A percentile compares a stretch with the other conserved stretches of the same genome.
Conservation (phyloP, 2,329 filamentous ascomycete genomes). For the Diplodia corticola region DNA sequence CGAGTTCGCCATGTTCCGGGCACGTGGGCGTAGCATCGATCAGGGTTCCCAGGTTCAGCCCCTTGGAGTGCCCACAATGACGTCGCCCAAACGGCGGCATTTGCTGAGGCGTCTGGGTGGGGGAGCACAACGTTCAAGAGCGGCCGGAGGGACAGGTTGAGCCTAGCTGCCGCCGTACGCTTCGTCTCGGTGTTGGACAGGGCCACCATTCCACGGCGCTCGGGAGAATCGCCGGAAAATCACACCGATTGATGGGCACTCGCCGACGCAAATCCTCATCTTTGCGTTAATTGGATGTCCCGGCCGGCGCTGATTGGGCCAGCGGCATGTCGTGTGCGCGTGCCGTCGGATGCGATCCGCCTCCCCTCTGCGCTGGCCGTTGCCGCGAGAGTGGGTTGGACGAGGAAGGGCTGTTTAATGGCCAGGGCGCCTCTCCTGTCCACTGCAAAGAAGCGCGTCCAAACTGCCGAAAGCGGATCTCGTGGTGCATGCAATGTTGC, state of each 20-base stretch:
- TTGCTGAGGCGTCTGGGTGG: slow-evolving; percentile 1
- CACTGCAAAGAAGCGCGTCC: slow-evolving; percentile 11
- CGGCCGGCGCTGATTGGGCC: slow-evolving; percentile 6
- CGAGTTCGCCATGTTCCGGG: slow-evolving; percentile 22
- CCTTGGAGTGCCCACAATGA: slow-evolving; percentile 21
- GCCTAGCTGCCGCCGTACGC: slow-evolving; percentile 15
- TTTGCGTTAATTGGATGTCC: slow-evolving; percentile 19
- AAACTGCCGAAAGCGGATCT: slow-evolving; percentile 20
- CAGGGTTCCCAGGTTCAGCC: slow-evolving; percentile 18
- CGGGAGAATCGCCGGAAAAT: slow-evolving; percentile 24
- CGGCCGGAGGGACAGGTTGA: slow-evolving; percentile 15
- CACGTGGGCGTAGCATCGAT: slow-evolving; percentile 22
- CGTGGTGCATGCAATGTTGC: slow-evolving; percentile 15
- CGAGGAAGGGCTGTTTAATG: slow-evolving; percentile 11
- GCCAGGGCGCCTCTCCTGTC: slow-evolving; percentile 9
- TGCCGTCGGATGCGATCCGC: slow-evolving; percentile 20
- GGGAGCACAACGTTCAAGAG: slow-evolving; percentile 6
- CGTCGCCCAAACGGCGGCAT: slow-evolving; percentile 1
- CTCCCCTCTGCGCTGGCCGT: slow-evolving; percentile 17
- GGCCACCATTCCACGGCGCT: slow-evolving; percentile 6
- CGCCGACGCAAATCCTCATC: slow-evolving; percentile 23
- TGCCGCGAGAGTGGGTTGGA: slow-evolving; percentile 10
- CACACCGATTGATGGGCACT: slow-evolving; percentile 21
- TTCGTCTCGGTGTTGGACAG: slow-evolving; percentile 20
- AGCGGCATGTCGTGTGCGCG: slow-evolving; percentile 14